These are phyloP conservation scores for Boeremia exigua DNA, from an alignment of 2,329 filamentous ascomycete genomes.

Conservation along the genomic window DNA sequence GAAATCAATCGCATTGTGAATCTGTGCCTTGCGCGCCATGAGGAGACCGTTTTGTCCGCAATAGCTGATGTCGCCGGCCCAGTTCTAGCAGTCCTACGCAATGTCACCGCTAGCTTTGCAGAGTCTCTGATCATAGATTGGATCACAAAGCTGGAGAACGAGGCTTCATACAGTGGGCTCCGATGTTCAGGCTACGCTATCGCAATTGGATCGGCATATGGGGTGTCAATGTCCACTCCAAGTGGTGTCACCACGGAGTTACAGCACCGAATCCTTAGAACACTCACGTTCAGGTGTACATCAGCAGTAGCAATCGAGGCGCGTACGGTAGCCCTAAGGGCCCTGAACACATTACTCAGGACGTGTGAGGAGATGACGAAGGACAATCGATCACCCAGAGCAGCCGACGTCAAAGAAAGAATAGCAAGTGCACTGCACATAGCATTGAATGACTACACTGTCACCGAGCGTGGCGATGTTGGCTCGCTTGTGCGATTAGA, in stretches of 20 bases:
- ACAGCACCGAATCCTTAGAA: constrained; percentile 39
- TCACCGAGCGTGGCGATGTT: constrained; percentile 85
- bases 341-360: constrained; percentile 46
- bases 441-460: constrained; percentile 86
- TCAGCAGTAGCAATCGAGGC: constrained; percentile 51
- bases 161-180: constrained; percentile 49
- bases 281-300: constrained; percentile 47
- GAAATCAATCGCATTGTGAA: constrained; percentile 35
- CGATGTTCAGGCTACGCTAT: constrained; percentile 53
- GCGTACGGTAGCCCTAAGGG: constrained; percentile 51
- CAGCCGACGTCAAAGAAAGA: constrained; percentile 26
- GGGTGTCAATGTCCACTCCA: constrained; percentile 16
- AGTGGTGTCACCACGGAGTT: constrained; percentile 6
- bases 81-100: constrained; percentile 28
- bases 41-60: constrained; percentile 41
- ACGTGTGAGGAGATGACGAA: constrained; percentile 8
- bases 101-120: constrained; percentile 11
- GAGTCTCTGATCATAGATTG: constrained; percentile 34
- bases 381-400: constrained; percentile 2
- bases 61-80: constrained; percentile 33
- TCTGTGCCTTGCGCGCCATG: constrained; percentile 44
- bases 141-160: constrained; percentile 41
- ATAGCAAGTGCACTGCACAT: constrained; percentile 41
- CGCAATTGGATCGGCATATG: constrained; percentile 51
- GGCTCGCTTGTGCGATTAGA: constrained; percentile 85